Percentiles rank a stretch among this genome's conserved stretches.
These are phyloP conservation scores for Claviceps digitariae DNA, from an alignment of 2,329 filamentous ascomycete species.

Conservation along the genomic window DNA sequence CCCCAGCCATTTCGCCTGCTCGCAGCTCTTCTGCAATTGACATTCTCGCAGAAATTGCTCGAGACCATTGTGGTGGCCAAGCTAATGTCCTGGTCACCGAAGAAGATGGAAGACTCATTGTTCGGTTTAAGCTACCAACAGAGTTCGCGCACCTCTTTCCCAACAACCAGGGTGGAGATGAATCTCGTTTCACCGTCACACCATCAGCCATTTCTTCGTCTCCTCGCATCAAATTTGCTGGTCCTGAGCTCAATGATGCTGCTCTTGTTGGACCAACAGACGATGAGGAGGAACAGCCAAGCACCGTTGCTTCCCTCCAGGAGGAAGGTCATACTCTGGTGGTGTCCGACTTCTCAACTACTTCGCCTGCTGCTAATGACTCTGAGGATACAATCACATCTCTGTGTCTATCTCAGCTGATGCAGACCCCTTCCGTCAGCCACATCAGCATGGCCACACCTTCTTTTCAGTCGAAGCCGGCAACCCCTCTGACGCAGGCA, in stretches of 20 bases:
- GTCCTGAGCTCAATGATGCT: neutral
- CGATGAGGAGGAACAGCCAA: neutral
- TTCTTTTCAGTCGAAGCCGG: neutral
- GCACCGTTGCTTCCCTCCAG: neutral
- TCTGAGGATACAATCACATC: neutral
- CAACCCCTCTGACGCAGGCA: neutral
- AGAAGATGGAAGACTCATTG: constrained; percentile 18
- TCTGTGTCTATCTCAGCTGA: neutral
- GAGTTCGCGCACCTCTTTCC: constrained; percentile 19
- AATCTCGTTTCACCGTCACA: constrained; percentile 12
- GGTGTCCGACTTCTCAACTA: neutral
- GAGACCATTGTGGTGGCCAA: constrained; percentile 13
- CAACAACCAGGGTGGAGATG: constrained; percentile 15
- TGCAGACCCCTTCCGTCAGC: neutral
- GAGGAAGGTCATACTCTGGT: constrained; percentile 2
- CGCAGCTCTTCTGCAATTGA: constrained; percentile 9
- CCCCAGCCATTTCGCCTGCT: constrained; percentile 7
- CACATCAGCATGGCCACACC: neutral
- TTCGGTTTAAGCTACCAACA: constrained; percentile 25
- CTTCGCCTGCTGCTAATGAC: neutral
- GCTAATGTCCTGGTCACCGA: constrained; percentile 18
- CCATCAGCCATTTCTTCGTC: constrained; percentile 13
- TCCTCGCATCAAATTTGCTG: constrained; percentile 10
- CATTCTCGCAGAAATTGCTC: constrained; percentile 15
- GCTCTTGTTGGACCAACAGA: neutral